Percentiles rank a stretch among this genome's conserved stretches.
phyloP scores from a whole-genome alignment of 345 rosid genomes.

The Iberis pinnata region DNA sequence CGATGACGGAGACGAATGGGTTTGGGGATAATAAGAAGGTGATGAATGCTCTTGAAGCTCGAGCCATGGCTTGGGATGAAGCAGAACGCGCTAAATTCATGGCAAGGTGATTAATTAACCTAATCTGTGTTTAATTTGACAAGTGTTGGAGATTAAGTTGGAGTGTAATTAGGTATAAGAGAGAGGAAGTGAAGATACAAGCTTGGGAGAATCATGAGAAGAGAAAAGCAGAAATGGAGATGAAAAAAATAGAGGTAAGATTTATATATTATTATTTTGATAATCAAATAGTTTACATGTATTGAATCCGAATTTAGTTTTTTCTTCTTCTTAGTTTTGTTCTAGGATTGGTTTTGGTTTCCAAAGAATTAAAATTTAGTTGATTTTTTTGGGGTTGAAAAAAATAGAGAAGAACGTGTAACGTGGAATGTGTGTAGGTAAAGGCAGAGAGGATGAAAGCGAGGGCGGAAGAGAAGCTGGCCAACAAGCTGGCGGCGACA shows the following conservation, averaged over 20 bases:
- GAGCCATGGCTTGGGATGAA: slow-evolving; percentile 89
- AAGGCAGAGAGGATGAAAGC: slow-evolving; percentile 82
- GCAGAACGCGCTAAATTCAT: slow-evolving; percentile 85
- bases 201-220: slow-evolving; percentile 95
- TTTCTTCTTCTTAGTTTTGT: too few species aligned
- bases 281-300: not conserved
- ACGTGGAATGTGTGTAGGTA: slow-evolving; percentile 39
- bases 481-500: slow-evolving; percentile 63
- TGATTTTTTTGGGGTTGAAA: not conserved
- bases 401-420: not conserved
- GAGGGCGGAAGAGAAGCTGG: slow-evolving; percentile 66
- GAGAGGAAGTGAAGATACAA: slow-evolving; percentile 88
- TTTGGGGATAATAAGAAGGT: slow-evolving; percentile 23
- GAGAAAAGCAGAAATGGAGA: slow-evolving; percentile 92
- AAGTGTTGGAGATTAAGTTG: slow-evolving; percentile 5
- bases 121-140: not conserved
- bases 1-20: not conserved
- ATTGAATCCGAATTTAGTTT: not conserved
- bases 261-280: too few species aligned
- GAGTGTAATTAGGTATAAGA: slow-evolving; percentile 57
- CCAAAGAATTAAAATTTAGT: too few species aligned
- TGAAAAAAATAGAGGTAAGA: slow-evolving; percentile 83
- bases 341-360: too few species aligned
- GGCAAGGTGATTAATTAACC: slow-evolving; percentile 54
- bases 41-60: slow-evolving; percentile 51